Conservation (phyloP, 116 monocot species). For the Posidonia oceanica region DNA sequence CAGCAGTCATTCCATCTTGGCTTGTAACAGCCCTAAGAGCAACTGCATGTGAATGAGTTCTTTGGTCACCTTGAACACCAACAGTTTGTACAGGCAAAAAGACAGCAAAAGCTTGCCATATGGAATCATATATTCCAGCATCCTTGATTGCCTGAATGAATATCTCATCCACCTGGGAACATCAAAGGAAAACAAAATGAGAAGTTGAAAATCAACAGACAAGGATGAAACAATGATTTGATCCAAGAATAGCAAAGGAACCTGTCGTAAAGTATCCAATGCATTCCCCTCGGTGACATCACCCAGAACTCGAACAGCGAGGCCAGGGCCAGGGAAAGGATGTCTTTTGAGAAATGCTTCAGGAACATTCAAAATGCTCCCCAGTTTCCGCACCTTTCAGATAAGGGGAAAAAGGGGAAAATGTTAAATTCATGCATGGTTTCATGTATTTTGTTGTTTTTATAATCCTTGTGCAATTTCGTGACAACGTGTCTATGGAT, state of each 20-base stretch:
- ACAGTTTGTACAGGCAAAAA: constrained; percentile 84
- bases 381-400: constrained; percentile 63
- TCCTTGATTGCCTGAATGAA: constrained; percentile 93
- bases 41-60: constrained; percentile 83
- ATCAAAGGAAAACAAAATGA: background rate
- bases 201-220: constrained; percentile 3
- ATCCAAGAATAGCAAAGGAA: constrained; percentile 4
- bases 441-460: no score
- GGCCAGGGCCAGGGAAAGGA: constrained; percentile 97
- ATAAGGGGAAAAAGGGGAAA: background rate
- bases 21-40: constrained; percentile 88
- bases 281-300: constrained; percentile 95
- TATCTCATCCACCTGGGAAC: constrained; percentile 80
- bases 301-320: constrained; percentile 87
- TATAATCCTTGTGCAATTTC: no score
- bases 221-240: background rate
- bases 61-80: constrained; percentile 94
- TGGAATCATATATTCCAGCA: constrained; percentile 87
- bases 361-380: constrained; percentile 80
- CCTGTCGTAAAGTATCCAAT: constrained; percentile 84
- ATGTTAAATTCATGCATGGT: background rate
- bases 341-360: constrained; percentile 86
- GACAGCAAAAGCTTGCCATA: constrained; percentile 98
- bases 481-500: no score
- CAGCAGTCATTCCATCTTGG: constrained; percentile 98